A percentile compares a stretch with the other conserved stretches of the same genome.
These are phyloP conservation scores for Anisogramma anomala DNA, from an alignment of 2,329 filamentous ascomycete species.

Conservation along the genomic window DNA sequence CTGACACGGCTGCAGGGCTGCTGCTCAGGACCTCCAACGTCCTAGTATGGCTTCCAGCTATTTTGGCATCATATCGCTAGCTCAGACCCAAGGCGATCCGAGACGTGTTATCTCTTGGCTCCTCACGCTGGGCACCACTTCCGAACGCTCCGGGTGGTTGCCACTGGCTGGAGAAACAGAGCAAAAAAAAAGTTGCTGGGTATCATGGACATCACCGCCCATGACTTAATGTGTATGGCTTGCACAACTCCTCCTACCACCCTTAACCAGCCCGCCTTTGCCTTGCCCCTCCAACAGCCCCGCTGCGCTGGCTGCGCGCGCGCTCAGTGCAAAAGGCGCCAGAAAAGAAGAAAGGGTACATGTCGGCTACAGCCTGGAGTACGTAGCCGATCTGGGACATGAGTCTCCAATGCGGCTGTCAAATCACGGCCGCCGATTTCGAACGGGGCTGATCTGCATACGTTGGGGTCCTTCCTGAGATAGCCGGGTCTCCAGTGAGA, in stretches of 20 bases:
- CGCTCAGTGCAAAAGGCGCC: not conserved
- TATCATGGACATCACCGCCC: too few species aligned
- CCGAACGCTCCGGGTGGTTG: slow-evolving; percentile 11
- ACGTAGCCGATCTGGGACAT: slow-evolving; percentile 13
- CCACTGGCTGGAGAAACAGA: too few species aligned
- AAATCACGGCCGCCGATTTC: slow-evolving; percentile 13
- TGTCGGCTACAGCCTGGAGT: slow-evolving; percentile 4
- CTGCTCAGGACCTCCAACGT: too few species aligned
- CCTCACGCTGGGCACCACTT: slow-evolving; percentile 2
- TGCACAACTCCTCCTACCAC: too few species aligned
- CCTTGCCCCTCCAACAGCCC: not conserved
- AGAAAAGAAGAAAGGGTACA: slow-evolving; percentile 5
- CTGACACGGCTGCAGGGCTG: too few species aligned
- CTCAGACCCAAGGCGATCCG: not conserved
- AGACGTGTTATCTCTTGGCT: not conserved
- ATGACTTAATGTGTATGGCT: too few species aligned
- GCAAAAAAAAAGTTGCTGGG: not conserved
- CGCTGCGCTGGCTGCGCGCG: too few species aligned
- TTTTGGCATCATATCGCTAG: not conserved
- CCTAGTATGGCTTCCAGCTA: too few species aligned
- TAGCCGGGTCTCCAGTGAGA: slow-evolving; percentile 14
- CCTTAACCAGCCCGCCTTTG: not conserved
- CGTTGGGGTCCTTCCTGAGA: slow-evolving; percentile 7
- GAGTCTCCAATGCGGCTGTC: slow-evolving; percentile 11
- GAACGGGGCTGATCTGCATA: slow-evolving; percentile 12